Conservation (phyloP, 306 rosid species). For the Oemleria cerasiformis region DNA sequence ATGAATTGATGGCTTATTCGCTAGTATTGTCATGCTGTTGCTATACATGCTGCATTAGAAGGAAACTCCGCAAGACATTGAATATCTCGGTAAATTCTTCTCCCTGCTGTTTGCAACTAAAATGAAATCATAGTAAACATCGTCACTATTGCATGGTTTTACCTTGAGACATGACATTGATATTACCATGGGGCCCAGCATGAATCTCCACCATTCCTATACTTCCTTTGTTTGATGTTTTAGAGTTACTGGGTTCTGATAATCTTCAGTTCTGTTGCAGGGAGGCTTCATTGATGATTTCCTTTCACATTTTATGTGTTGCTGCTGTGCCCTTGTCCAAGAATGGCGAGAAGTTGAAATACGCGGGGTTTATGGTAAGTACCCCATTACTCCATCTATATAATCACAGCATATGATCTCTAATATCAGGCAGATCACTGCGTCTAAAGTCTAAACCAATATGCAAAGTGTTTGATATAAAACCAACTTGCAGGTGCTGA, state of each 20-base stretch:
- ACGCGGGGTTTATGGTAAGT: slow-evolving; percentile 71
- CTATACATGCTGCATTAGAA: slow-evolving; percentile 87
- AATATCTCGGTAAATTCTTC: slow-evolving; percentile 76
- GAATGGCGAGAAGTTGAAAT: slow-evolving; percentile 99
- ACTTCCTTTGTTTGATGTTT: no score
- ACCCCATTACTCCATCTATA: slow-evolving; percentile 14
- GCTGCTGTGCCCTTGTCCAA: slow-evolving; percentile 99
- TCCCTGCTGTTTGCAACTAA: slow-evolving; percentile 17
- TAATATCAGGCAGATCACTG: not conserved
- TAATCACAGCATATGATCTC: not conserved
- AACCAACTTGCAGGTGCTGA: slow-evolving; percentile 54
- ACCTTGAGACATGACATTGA: not conserved
- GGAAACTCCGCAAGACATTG: slow-evolving; percentile 83
- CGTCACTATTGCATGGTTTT: not conserved
- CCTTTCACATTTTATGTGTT: slow-evolving; percentile 94
- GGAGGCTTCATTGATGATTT: slow-evolving; percentile 92
- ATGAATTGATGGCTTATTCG: slow-evolving; percentile 93
- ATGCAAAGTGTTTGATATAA: slow-evolving; percentile 24
- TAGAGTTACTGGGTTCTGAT: not conserved
- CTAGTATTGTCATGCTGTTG: slow-evolving; percentile 89
- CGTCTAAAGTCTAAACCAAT: not conserved
- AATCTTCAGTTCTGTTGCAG: slow-evolving; percentile 35
- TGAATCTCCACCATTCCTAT: not conserved
- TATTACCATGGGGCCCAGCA: not conserved
- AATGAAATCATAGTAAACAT: not conserved